A percentile compares a stretch with the other conserved stretches of the same genome.
Evolutionary conservation across 495 filamentous ascomycete genomes (phyloP).

Genomic region (Pseudomonodictys pantanalensis): DNA sequence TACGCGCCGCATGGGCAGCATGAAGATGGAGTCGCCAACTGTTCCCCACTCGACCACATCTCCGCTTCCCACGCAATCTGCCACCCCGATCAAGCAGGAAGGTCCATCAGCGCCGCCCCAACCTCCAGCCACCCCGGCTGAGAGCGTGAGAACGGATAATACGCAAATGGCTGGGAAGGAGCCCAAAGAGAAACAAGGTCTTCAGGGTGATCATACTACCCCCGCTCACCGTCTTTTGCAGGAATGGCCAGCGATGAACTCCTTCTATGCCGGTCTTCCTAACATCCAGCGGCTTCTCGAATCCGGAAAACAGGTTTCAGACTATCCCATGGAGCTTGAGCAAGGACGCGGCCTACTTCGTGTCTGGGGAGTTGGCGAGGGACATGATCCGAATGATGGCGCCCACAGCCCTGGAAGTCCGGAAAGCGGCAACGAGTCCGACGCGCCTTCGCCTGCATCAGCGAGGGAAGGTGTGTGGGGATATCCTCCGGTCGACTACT

Average conservation of each 20-base stretch:
- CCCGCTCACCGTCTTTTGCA: constrained; percentile 65
- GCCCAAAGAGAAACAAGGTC: constrained; percentile 56
- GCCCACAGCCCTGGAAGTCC: constrained; percentile 24
- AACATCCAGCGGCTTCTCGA: constrained; percentile 7
- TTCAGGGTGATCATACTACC: constrained; percentile 77
- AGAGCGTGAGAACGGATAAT: constrained; percentile 17
- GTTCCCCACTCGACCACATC: constrained; percentile 7
- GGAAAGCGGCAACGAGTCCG: constrained; percentile 10
- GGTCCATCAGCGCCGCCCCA: not conserved
- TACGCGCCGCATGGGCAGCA: constrained; percentile 11
- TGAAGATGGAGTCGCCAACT: constrained; percentile 24
- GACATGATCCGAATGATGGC: constrained; percentile 18
- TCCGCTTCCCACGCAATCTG: constrained; percentile 5
- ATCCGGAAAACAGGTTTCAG: constrained; percentile 44
- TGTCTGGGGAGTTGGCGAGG: constrained; percentile 30
- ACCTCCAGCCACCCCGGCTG: constrained; percentile 22
- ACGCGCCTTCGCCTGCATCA: constrained; percentile 13
- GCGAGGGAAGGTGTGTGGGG: constrained; percentile 28
- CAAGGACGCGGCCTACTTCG: constrained; percentile 44
- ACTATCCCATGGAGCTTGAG: constrained; percentile 74
- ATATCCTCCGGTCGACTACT: constrained; percentile 1
- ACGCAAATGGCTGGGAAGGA: constrained; percentile 13
- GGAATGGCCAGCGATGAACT: constrained; percentile 22
- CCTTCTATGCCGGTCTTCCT: constrained; percentile 3
- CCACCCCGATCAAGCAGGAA: constrained; percentile 20